A percentile compares a stretch with the other conserved stretches of the same genome.
These are phyloP conservation scores for Ogataea pini DNA, from an alignment of 805 yeast species.

Conservation along the genomic window DNA sequence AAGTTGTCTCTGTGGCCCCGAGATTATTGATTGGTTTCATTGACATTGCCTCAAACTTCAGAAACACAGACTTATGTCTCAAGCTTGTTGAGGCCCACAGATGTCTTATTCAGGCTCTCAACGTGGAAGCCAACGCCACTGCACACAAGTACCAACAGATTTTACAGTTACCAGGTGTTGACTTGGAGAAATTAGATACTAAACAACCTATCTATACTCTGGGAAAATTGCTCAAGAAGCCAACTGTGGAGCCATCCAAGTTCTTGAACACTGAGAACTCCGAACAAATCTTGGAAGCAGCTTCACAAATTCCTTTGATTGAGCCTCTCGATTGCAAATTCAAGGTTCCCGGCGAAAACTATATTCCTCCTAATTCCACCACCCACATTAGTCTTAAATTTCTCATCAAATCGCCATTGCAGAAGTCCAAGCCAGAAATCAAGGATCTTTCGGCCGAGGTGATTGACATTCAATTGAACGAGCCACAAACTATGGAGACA, in stretches of 20 bases:
- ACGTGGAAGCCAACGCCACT: slow-evolving; percentile 40
- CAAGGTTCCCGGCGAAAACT: slow-evolving; percentile 82
- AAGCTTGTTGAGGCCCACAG: slow-evolving; percentile 67
- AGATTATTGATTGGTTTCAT: slow-evolving; percentile 67
- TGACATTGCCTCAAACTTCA: slow-evolving; percentile 80
- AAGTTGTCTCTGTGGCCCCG: slow-evolving; percentile 64
- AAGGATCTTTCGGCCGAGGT: slow-evolving; percentile 39
- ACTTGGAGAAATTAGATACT: slow-evolving; percentile 50
- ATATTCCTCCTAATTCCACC: slow-evolving; percentile 68
- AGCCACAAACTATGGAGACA: slow-evolving; percentile 63
- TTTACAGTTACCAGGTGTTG: slow-evolving; percentile 79
- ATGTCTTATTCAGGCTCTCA: slow-evolving; percentile 73
- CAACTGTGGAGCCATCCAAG: slow-evolving; percentile 55
- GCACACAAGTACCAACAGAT: slow-evolving; percentile 57
- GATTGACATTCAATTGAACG: slow-evolving; percentile 42
- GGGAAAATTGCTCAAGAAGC: slow-evolving; percentile 66
- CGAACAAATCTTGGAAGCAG: slow-evolving; percentile 51
- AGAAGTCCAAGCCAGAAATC: slow-evolving; percentile 55
- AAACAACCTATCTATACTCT: slow-evolving; percentile 54
- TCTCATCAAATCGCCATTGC: slow-evolving; percentile 70
- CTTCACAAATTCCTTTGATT: slow-evolving; percentile 65
- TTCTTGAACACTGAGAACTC: slow-evolving; percentile 55
- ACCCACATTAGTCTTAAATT: slow-evolving; percentile 78
- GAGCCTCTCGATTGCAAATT: slow-evolving; percentile 70
- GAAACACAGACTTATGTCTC: slow-evolving; percentile 64